Evolutionary conservation across 2,329 filamentous ascomycete species (phyloP), one percentile per base, ranked within the genome.

Genomic region (Diaporthe eres): DNA sequence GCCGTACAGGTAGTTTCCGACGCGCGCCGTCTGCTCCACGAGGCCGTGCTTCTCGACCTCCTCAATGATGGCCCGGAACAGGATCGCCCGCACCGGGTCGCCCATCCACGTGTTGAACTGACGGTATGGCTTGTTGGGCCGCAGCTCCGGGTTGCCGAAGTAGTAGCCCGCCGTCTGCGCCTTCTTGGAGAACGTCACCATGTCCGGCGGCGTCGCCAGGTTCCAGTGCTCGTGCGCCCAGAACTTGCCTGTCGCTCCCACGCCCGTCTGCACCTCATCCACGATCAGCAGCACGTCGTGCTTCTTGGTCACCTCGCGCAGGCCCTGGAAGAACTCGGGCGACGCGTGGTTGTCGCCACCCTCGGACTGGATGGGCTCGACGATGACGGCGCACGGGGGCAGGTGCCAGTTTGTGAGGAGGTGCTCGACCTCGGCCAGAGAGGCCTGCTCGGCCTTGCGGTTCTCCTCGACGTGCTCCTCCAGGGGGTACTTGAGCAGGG

Each of bases 21-120:
- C 93, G 75, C 86, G 85, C 49, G 94, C 94, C 3, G 96, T 98
- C 85, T 95, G 89, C 82, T 91, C 88, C 71, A 98, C 94, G n/a
- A 98, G 90, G 81, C 93, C 90, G 75, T 94, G 88, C 70, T 91
- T 88, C 85, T 95, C 88, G 74, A 98, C 92, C 87, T 98, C 95
- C 75, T 94, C 86, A 82, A 96, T 91, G 86, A 98, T 98, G 81
- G 92, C 93, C 78, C 94, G 92, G 92, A 97, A 98, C 79, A 98
- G 89, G 76, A 98, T 87, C 22, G 94, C 95, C 76, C 95, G 92
- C 19, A 94, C 93, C 22, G 95, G 95, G 86, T 98, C 95, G 81
- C 95, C 95, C 93, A 98, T 97, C 95, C 95, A 98, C 67, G 95
- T 98, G 89, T 98, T 98, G 90, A 98, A 98, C 86, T 98, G 95